These are phyloP conservation scores for Suhomyces xylopsoci DNA, from an alignment of 805 yeast species.

Conservation along the genomic window DNA sequence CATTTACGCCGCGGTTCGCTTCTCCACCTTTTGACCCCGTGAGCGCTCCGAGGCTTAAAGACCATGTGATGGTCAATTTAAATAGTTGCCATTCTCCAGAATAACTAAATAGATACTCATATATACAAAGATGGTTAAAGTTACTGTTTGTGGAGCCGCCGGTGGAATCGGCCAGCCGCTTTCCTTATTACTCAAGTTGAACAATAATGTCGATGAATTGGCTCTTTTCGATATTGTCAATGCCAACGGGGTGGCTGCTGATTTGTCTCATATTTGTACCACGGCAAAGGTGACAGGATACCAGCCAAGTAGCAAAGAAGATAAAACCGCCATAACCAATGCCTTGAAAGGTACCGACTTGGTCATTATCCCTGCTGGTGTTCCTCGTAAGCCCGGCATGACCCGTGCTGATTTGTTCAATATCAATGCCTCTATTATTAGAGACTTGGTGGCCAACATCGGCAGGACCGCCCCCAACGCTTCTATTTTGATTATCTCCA, in stretches of 20 bases:
- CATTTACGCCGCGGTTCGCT: background rate
- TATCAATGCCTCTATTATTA: conserved; percentile 43
- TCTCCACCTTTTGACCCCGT: conserved; percentile 2
- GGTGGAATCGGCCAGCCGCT: conserved; percentile 50
- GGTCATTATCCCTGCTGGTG: conserved; percentile 47
- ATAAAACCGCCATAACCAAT: conserved; percentile 31
- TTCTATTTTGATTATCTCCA: conserved; percentile 43
- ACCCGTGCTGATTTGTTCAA: conserved; percentile 47
- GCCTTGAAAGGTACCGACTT: conserved; percentile 39
- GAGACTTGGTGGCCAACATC: conserved; percentile 41
- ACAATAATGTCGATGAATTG: conserved; percentile 36
- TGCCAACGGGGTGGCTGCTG: conserved; percentile 47
- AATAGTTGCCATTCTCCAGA: background rate
- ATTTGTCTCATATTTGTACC: conserved; percentile 41
- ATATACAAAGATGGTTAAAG: conserved; percentile 34
- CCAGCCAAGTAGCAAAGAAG: conserved; percentile 39
- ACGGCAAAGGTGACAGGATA: conserved; percentile 39
- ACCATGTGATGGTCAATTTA: conserved; percentile 3
- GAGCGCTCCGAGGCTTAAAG: conserved; percentile 2
- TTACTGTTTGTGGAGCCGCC: conserved; percentile 49
- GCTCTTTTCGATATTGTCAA: conserved; percentile 44
- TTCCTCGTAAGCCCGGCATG: conserved; percentile 49
- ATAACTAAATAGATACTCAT: background rate
- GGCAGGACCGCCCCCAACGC: conserved; percentile 41
- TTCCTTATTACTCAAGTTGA: conserved; percentile 41